phyloP scores from a whole-genome alignment of 2,329 filamentous ascomycete species.

The Exophiala dermatitidis region DNA sequence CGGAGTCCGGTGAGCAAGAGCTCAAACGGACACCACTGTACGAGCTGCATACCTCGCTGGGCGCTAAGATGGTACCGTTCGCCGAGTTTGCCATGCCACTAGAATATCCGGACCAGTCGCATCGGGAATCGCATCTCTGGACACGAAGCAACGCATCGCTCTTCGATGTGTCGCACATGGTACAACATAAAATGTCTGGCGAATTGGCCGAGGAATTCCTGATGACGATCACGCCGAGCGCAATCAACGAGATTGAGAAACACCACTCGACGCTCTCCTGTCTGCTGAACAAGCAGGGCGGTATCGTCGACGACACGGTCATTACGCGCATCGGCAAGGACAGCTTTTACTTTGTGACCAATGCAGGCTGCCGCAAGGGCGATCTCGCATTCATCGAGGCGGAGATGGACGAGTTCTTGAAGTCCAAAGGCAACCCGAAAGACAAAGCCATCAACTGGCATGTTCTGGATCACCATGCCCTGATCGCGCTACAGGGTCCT shows the following conservation, averaged over 20 bases:
- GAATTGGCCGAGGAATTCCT: slow-evolving; percentile 74
- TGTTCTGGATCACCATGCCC: slow-evolving; percentile 63
- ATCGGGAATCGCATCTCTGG: slow-evolving; percentile 81
- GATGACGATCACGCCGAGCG: slow-evolving; percentile 73
- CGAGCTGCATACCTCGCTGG: slow-evolving; percentile 67
- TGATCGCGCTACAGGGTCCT: slow-evolving; percentile 87
- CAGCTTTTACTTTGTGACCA: slow-evolving; percentile 87
- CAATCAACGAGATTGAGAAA: slow-evolving; percentile 54
- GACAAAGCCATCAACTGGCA: slow-evolving; percentile 56
- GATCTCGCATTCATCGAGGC: slow-evolving; percentile 69
- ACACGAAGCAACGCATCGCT: slow-evolving; percentile 81
- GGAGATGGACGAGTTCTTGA: slow-evolving; percentile 57
- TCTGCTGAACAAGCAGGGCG: slow-evolving; percentile 75
- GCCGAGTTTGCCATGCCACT: slow-evolving; percentile 90
- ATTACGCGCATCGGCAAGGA: slow-evolving; percentile 71
- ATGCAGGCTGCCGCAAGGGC: slow-evolving; percentile 85
- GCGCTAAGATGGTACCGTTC: slow-evolving; percentile 95
- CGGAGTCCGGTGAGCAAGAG: slow-evolving; percentile 2
- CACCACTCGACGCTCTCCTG: slow-evolving; percentile 77
- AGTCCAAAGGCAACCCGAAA: slow-evolving; percentile 42
- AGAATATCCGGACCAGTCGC: slow-evolving; percentile 69
- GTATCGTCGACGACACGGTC: slow-evolving; percentile 91
- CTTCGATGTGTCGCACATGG: slow-evolving; percentile 96
- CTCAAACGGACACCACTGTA: slow-evolving; percentile 61
- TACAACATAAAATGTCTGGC: slow-evolving; percentile 77